Percentiles rank a stretch among this genome's conserved stretches.
phyloP scores from a whole-genome alignment of 2,329 filamentous ascomycete genomes.

The Pseudogymnoascus sp. region DNA sequence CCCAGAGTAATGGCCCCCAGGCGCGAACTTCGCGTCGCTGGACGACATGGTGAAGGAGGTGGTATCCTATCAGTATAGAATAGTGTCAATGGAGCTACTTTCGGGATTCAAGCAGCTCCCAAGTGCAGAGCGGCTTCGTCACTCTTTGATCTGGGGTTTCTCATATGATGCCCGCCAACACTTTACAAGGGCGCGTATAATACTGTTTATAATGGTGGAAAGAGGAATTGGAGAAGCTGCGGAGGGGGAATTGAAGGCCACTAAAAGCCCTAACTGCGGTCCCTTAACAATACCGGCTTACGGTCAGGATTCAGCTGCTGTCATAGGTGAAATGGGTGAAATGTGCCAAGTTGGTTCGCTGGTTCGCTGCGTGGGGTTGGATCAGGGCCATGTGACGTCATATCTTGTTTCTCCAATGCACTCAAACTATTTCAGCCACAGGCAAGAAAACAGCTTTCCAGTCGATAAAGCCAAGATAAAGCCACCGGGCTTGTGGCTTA shows the following conservation, averaged over 20 bases:
- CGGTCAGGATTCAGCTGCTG: neutral
- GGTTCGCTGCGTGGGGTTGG: neutral
- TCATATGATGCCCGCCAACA: neutral
- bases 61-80: neutral
- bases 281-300: neutral
- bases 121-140: neutral
- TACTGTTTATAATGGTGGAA: neutral
- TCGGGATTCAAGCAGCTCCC: neutral
- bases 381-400: neutral
- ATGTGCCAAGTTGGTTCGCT: neutral
- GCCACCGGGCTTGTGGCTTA: neutral
- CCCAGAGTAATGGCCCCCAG: constrained; percentile 70
- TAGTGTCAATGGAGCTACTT: constrained; percentile 2
- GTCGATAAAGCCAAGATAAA: neutral
- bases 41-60: constrained; percentile 16
- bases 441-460: neutral
- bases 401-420: neutral
- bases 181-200: neutral
- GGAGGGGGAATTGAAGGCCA: neutral
- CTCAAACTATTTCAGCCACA: neutral
- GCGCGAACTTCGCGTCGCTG: constrained; percentile 25
- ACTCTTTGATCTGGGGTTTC: neutral
- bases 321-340: neutral
- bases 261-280: neutral
- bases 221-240: neutral